These are phyloP conservation scores for Pelargonium exstipulatum DNA, from an alignment of 441 rosid genomes.

Conservation along the genomic window DNA sequence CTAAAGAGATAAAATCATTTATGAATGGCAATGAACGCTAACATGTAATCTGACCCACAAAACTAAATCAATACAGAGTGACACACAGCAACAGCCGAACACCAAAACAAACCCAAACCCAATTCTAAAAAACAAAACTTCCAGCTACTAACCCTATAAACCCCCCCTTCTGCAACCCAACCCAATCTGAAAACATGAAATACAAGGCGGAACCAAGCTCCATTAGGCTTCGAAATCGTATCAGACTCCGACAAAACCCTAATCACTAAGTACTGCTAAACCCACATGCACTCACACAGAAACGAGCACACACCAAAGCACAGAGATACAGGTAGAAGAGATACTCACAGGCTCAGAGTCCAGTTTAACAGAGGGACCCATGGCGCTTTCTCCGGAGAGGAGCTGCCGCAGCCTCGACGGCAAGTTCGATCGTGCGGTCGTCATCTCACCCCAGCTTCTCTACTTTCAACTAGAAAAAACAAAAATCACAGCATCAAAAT, in stretches of 20 bases:
- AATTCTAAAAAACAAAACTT: not conserved
- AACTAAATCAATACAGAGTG: not conserved
- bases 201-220: not conserved
- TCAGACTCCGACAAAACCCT: conserved; percentile 9
- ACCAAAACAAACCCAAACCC: conserved; percentile 1
- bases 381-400: conserved; percentile 72
- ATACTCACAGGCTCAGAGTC: conserved; percentile 87
- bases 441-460: conserved; percentile 53
- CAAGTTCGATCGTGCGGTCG: conserved; percentile 76
- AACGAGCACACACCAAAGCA: not conserved
- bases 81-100: not conserved
- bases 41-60: not conserved
- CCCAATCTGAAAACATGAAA: not conserved
- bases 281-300: conserved; percentile 4
- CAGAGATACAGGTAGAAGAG: not conserved
- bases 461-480: conserved; percentile 28
- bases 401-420: conserved; percentile 92
- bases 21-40: not conserved
- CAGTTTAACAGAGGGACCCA: conserved; percentile 70
- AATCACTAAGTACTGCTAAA: not conserved
- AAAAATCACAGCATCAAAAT: not conserved
- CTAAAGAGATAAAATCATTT: not conserved
- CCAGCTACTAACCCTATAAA: not conserved
- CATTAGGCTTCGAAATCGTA: not conserved
- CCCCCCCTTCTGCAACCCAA: not conserved